Base-by-base conservation (phyloP, 345 rosid species). In the Erodium maritimum region DNA sequence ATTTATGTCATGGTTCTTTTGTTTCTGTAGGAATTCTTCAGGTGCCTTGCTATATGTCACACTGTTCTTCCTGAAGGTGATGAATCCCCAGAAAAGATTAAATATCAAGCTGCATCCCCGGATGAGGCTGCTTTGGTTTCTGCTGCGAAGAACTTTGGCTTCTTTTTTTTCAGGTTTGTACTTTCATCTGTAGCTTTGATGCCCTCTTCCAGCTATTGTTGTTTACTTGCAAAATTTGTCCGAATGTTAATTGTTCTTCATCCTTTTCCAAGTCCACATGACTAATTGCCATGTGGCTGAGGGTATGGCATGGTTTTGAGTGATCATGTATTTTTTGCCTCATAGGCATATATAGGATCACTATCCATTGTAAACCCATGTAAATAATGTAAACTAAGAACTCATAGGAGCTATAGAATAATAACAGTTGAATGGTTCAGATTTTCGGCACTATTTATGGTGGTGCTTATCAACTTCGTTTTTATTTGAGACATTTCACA, bases 11-110 rank as follows among this genome's bases (percentile, higher is more conserved):
- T 55, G 59, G 19, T 25, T 64, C 63, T 67, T 42, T 54, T 58
- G 19, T 52, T 57, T 61, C 9, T 75, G 72, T 77, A 94, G 99
- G 97, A 94, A 79, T 86, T 90, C 67, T 94, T 94, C 73, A 80
- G 99, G 80, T 94, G 99, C 69, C 96, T 94, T 61, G 99, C 99
- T 69, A 84, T 94, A 57, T 90, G 99, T 73, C 99, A 94, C 71
- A 94, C 99, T 37, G 99, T 94, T 25, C 95, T 90, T 72, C 90
- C 99, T 61, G 97, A 90, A 86, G 99, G 99, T 55, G 97, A 90
- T 19, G 96, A 84, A 64, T 79, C 93, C 69, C 96, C 97, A 34
- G 99, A 87, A 56, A 94, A 81, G 70, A 84, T 90, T 62, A 79
- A 68, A 23, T 94, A 94, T 78, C 99, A 90, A 82, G 97, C 99